Conservation (phyloP, 805 yeast species). For the Pichia rugopelliculosa region DNA sequence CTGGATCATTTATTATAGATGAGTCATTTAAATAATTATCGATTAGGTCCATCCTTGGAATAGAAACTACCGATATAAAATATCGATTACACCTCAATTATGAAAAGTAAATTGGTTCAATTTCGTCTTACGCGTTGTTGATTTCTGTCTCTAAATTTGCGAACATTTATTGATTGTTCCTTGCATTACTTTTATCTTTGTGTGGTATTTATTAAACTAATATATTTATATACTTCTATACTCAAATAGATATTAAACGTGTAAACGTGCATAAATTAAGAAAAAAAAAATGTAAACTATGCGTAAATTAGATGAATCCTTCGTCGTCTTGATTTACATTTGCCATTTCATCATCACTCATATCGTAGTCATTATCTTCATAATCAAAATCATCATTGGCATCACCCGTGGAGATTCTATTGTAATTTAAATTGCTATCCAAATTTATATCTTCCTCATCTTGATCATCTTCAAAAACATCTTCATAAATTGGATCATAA, state of each 20-base stretch:
- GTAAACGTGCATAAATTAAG: neutral
- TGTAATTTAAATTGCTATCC: slow-evolving; percentile 25
- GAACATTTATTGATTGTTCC: too few relatives aligned
- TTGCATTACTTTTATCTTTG: too few relatives aligned
- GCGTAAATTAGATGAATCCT: slow-evolving; percentile 9
- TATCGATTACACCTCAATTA: too few relatives aligned
- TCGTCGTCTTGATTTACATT: slow-evolving; percentile 20
- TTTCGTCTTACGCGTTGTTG: too few relatives aligned
- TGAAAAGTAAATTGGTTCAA: too few relatives aligned
- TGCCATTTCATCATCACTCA: slow-evolving; percentile 28
- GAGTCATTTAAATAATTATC: neutral
- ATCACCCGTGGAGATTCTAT: slow-evolving; percentile 21
- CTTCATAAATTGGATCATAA: slow-evolving; percentile 23
- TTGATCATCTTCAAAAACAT: slow-evolving; percentile 34
- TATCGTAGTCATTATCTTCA: slow-evolving; percentile 34
- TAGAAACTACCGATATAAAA: too few relatives aligned
- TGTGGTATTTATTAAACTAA: too few relatives aligned
- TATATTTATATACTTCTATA: neutral
- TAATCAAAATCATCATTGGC: slow-evolving; percentile 35
- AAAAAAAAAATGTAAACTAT: neutral
- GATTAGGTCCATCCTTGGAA: slow-evolving; percentile 7
- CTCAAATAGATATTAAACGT: neutral
- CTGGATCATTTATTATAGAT: slow-evolving; percentile 23
- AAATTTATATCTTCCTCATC: slow-evolving; percentile 28
- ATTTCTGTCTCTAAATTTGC: too few relatives aligned